These are phyloP conservation scores for Fonsecaea erecta DNA, from an alignment of 2,329 filamentous ascomycete genomes.

Conservation along the genomic window DNA sequence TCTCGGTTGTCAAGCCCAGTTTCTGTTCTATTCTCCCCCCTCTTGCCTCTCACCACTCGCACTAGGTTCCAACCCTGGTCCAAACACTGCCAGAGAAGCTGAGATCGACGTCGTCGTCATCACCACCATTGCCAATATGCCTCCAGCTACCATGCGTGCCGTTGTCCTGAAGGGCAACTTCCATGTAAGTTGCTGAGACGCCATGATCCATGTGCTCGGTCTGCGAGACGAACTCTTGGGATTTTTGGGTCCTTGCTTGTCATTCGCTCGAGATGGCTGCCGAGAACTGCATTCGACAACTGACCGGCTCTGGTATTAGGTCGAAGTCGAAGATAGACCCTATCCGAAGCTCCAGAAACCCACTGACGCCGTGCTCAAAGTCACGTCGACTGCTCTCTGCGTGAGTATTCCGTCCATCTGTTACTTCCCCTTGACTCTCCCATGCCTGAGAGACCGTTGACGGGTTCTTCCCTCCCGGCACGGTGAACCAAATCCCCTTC, in stretches of 20 bases:
- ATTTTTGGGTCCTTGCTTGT: background rate
- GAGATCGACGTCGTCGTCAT: background rate
- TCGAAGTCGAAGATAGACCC: conserved; percentile 51
- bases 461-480: no score
- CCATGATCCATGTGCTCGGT: background rate
- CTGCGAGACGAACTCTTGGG: no score
- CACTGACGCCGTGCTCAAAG: conserved; percentile 56
- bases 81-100: background rate
- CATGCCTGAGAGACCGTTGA: no score
- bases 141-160: conserved; percentile 37
- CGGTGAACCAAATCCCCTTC: no score
- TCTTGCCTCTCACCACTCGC: background rate
- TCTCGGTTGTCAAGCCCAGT: background rate
- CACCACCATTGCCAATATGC: conserved; percentile 18
- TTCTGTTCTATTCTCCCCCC: background rate
- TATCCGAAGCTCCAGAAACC: conserved; percentile 50
- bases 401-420: conserved; percentile 40
- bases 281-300: background rate
- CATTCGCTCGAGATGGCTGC: background rate
- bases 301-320: conserved; percentile 21
- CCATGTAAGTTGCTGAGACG: conserved; percentile 24
- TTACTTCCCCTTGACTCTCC: conserved; percentile 49
- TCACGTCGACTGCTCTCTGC: conserved; percentile 36
- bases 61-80: no score
- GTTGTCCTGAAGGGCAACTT: conserved; percentile 37